A percentile compares a stretch with the other conserved stretches of the same genome.
These are phyloP conservation scores for Fusarium vanettenii DNA, from an alignment of 2,329 filamentous ascomycete species.

Conservation along the genomic window DNA sequence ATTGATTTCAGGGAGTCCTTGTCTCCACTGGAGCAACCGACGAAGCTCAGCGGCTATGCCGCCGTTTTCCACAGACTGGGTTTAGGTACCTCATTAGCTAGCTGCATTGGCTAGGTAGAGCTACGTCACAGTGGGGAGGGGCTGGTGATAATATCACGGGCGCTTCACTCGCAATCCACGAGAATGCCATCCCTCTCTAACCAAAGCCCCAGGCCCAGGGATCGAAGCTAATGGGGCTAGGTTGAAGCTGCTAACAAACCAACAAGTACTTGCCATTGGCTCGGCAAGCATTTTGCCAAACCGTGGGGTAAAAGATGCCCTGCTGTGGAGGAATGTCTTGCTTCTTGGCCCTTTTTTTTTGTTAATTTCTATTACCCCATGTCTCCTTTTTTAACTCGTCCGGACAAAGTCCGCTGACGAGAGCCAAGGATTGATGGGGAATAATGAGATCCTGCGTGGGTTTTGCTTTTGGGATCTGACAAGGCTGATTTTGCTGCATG, in stretches of 20 bases:
- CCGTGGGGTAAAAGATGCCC: neutral
- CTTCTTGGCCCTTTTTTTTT: neutral
- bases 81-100: conserved; percentile 14
- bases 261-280: neutral
- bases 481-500: neutral
- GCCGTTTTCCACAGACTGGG: conserved; percentile 25
- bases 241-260: neutral
- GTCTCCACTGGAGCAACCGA: conserved; percentile 22
- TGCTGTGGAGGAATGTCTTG: neutral
- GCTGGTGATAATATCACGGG: neutral
- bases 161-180: conserved; percentile 2
- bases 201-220: too few species aligned
- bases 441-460: neutral
- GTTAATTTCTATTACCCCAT: neutral
- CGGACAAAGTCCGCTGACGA: neutral
- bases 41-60: conserved; percentile 16
- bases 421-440: neutral
- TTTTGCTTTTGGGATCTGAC: neutral
- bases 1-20: neutral
- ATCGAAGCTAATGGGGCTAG: neutral
- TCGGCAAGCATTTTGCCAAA: neutral
- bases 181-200: neutral
- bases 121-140: conserved; percentile 13
- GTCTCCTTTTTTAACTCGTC: neutral
- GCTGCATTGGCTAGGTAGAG: neutral